Conservation (phyloP, 176 grass and related monocot genomes). For the Bromus sterilis region DNA sequence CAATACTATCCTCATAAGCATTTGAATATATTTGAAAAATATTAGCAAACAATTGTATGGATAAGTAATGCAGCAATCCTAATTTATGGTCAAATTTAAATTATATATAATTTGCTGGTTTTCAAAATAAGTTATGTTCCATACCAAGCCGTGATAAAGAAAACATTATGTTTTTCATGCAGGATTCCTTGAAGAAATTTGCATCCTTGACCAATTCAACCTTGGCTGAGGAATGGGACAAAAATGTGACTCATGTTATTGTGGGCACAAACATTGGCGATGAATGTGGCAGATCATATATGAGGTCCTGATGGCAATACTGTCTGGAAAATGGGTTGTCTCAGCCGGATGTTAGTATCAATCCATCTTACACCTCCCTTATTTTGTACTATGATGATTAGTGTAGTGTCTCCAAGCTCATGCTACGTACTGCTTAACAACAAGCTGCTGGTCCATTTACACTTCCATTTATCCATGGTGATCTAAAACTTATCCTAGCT, state of each 20-base stretch:
- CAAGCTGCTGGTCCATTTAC: neutral
- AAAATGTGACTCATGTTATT: conserved; percentile 41
- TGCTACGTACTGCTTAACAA: neutral
- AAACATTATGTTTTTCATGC: neutral
- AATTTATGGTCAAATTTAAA: neutral
- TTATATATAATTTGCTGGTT: neutral
- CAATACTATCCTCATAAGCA: too few relatives aligned
- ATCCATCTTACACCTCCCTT: neutral
- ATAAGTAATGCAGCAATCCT: neutral
- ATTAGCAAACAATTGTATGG: neutral
- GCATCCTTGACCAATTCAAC: neutral
- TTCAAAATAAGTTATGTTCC: neutral
- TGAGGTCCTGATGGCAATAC: conserved; percentile 34
- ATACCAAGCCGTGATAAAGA: neutral
- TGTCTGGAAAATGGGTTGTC: conserved; percentile 34
- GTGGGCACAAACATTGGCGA: neutral
- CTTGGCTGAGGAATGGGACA: neutral
- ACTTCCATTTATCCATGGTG: neutral
- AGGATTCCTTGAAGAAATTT: conserved; percentile 28
- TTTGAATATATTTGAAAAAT: too few relatives aligned
- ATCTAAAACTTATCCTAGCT: neutral
- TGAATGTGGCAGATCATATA: conserved; percentile 12
- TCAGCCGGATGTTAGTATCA: conserved; percentile 22
- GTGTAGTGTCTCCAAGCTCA: neutral
- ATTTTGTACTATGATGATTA: neutral